These are phyloP conservation scores for Neurospora sp. DNA, from an alignment of 495 filamentous ascomycete species.

Conservation along the genomic window DNA sequence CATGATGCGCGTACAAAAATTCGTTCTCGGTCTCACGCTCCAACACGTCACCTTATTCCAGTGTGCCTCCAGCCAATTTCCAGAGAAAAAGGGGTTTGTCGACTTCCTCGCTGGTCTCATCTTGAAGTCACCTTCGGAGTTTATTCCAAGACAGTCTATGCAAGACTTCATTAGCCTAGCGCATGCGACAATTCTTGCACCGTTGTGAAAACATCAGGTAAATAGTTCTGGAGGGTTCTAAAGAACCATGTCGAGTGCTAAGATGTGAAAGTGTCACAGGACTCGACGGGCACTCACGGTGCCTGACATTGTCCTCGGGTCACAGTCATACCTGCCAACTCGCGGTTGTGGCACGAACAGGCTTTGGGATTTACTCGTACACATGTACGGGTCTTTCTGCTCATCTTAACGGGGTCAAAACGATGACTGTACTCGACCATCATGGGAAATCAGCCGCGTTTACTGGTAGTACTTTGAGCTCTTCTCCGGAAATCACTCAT, in stretches of 20 bases:
- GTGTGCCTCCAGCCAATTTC: not conserved
- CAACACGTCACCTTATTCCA: not conserved
- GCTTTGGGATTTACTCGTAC: not conserved
- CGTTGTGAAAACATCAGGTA: not conserved
- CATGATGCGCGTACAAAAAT: not conserved
- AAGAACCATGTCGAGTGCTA: not conserved
- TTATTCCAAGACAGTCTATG: not conserved
- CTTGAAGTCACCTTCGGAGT: not conserved
- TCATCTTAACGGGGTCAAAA: not conserved
- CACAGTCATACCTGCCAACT: not conserved
- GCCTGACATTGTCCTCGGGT: not conserved
- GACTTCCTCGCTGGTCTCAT: not conserved
- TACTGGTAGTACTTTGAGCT: not conserved
- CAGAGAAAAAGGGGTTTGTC: not conserved
- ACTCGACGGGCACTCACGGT: not conserved
- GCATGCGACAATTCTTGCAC: not conserved
- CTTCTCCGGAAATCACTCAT: not conserved
- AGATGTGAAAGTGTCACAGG: not conserved
- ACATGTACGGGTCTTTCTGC: not conserved
- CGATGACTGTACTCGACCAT: not conserved
- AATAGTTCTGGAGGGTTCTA: not conserved
- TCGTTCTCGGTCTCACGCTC: not conserved
- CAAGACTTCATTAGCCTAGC: not conserved
- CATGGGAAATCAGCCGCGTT: not conserved
- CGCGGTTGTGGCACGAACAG: not conserved